Percentiles rank a stretch among this genome's conserved stretches.
phyloP scores from a whole-genome alignment of 2,329 filamentous ascomycete species.

The Rachicladosporium sp. region DNA sequence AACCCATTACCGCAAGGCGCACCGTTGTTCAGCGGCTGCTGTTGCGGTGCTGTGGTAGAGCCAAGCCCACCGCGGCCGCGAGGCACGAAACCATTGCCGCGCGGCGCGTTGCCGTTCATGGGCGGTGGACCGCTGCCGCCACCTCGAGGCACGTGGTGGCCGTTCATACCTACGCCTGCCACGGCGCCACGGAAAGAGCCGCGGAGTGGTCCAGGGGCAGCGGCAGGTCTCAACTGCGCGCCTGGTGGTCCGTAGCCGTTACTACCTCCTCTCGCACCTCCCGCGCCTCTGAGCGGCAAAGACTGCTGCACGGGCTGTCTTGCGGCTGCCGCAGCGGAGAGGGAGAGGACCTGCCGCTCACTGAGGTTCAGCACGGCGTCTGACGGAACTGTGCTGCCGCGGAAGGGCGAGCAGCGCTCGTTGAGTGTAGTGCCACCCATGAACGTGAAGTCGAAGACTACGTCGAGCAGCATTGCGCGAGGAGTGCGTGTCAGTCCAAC shows the following conservation, averaged over 20 bases:
- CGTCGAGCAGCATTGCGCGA: conserved; percentile 69
- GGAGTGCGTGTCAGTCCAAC: conserved; percentile 84
- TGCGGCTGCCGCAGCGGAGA: conserved; percentile 27
- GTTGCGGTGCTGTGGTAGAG: no score
- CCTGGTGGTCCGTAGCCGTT: conserved; percentile 44
- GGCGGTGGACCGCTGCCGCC: conserved; percentile 27
- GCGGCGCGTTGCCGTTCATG: conserved; percentile 3
- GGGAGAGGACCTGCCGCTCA: conserved; percentile 64
- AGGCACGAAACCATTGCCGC: conserved; percentile 7
- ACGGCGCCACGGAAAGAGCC: conserved; percentile 49
- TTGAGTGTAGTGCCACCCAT: conserved; percentile 93
- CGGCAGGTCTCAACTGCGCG: conserved; percentile 47
- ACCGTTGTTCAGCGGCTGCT: conserved; percentile 14
- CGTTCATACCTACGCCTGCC: conserved; percentile 28
- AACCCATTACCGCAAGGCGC: conserved; percentile 23
- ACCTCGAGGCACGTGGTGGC: conserved; percentile 18
- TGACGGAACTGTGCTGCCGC: conserved; percentile 79
- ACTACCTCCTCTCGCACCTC: conserved; percentile 39
- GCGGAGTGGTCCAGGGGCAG: conserved; percentile 43
- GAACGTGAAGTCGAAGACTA: conserved; percentile 88
- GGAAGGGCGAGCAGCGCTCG: conserved; percentile 82
- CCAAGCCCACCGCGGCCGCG: conserved; percentile 16
- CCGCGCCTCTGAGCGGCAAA: conserved; percentile 15
- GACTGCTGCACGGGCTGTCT: conserved; percentile 16
- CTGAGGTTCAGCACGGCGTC: conserved; percentile 83